phyloP scores from a whole-genome alignment of 176 grass and related monocot species.

The Leersia perrieri region DNA sequence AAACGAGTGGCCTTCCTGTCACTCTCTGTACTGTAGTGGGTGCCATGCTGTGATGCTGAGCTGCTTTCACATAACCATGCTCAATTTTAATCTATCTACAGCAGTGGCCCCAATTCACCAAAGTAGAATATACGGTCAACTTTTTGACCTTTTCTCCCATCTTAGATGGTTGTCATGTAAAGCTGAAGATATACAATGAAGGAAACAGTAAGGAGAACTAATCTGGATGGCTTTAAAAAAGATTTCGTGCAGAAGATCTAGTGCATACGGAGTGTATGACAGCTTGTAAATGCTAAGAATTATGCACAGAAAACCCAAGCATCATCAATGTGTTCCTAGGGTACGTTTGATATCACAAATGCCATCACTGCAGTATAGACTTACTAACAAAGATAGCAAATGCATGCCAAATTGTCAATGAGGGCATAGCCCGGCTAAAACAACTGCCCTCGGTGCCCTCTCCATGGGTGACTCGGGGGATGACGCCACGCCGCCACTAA shows the following conservation, averaged over 20 bases:
- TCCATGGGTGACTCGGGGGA: too few relatives aligned
- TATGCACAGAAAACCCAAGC: neutral
- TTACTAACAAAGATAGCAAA: too few relatives aligned
- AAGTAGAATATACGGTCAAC: constrained; percentile 39
- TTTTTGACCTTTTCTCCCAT: constrained; percentile 15
- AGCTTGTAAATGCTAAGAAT: constrained; percentile 9
- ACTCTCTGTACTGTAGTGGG: constrained; percentile 13
- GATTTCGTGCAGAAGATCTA: constrained; percentile 12
- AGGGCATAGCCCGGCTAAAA: too few relatives aligned
- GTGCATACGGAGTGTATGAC: constrained; percentile 1
- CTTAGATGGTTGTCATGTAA: constrained; percentile 5
- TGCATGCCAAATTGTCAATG: too few relatives aligned
- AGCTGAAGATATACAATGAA: neutral
- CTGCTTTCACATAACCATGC: neutral
- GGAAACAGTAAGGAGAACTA: neutral
- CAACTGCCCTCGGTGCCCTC: too few relatives aligned
- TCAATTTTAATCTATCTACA: neutral
- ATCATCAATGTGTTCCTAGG: neutral
- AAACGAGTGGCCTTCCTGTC: constrained; percentile 19
- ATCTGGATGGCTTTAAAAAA: constrained; percentile 38
- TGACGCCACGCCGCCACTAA: too few relatives aligned
- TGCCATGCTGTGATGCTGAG: constrained; percentile 17
- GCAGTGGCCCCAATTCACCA: constrained; percentile 9
- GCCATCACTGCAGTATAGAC: neutral
- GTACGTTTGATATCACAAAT: neutral